Evolutionary conservation across 176 grass and related monocot genomes (phyloP).

Genomic region (Echinochloa phyllopogon): DNA sequence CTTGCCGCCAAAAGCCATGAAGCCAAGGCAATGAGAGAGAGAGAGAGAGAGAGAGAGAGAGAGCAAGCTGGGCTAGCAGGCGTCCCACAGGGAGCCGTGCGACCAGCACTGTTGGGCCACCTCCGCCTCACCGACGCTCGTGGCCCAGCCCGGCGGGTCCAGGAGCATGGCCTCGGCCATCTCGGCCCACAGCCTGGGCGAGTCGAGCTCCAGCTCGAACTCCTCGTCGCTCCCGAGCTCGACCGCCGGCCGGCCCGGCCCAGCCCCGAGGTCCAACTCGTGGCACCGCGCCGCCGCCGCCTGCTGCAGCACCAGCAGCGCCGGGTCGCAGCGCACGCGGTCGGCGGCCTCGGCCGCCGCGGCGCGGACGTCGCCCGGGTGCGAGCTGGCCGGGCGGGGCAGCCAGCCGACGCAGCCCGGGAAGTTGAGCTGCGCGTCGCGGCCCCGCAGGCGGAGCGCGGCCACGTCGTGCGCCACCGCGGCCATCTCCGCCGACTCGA

Average conservation of each 20-base stretch:
- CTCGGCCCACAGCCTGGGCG: conserved; percentile 71
- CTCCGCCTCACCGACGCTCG: conserved; percentile 40
- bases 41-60: too few relatives aligned
- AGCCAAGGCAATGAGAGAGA: background rate
- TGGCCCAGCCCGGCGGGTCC: conserved; percentile 60
- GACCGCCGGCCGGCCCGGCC: background rate
- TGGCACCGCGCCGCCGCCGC: background rate
- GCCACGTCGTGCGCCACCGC: conserved; percentile 89
- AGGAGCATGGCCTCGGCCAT: conserved; percentile 81
- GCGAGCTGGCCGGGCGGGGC: conserved; percentile 55
- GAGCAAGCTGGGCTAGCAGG: background rate
- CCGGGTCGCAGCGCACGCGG: conserved; percentile 50
- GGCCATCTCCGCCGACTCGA: conserved; percentile 85
- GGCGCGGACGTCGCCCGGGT: conserved; percentile 60
- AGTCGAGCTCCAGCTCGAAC: conserved; percentile 56
- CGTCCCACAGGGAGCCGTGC: conserved; percentile 67
- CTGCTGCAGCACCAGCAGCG: conserved; percentile 30
- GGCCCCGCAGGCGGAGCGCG: conserved; percentile 66
- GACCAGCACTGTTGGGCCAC: conserved; percentile 40
- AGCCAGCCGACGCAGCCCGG: conserved; percentile 60
- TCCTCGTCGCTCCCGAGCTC: conserved; percentile 53
- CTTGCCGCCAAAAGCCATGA: background rate
- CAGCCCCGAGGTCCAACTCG: too few relatives aligned
- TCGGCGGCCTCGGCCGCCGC: conserved; percentile 65
- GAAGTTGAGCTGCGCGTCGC: conserved; percentile 77